Evolutionary conservation across 331 rosid species (phyloP), one percentile per base, ranked within the genome.

Genomic region (Prunus yedoensis): DNA sequence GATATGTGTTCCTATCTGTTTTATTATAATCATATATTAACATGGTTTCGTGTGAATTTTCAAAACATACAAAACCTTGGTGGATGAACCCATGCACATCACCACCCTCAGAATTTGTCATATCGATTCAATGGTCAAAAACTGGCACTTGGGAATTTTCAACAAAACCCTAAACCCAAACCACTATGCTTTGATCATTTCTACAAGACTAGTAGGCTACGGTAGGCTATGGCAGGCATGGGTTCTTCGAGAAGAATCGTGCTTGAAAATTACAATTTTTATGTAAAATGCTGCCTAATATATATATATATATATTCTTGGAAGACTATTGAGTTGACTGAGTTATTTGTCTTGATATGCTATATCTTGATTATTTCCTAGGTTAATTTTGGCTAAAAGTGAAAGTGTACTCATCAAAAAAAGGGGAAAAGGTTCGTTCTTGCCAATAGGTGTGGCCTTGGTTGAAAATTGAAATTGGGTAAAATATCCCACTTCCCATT

Each of bases 41-140:
- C 77, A 71, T 60, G 71, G 78, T 68, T 53, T 54, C 14, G 20
- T 52, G 71, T 58, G 77, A 27, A 45, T 10, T 74, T 74, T 50
- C 70, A 67, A 53, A 67, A 58, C 62, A 68, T 32, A 81, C 75
- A 77, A 81, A 54, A 66, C 67, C 68, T 81, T 50, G 84, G 85
- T 81, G 70, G 79, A 70, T 69, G 85, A 17, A 57, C 46, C 62
- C 43, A 51, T 67, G 66, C 79, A 61, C 50, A 61, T 28, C 45
- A 59, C 14, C 41, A 72, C 11, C 82, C 80, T 65, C 86, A 74
- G 5, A 73, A 69, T n/a, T 62, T 77, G 75, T 73, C 85, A 61
- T 27, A 17, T 5, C 57, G 54, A 78, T 79, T 82, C 91, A 83
- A 87, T 77, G 83, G 93, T 85, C 87, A 85, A 85, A 67, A 83